Evolutionary conservation across 352 stramenopile species (phyloP), one percentile per base, ranked within the genome.

Genomic region (Globisporangium acanthophoron): DNA sequence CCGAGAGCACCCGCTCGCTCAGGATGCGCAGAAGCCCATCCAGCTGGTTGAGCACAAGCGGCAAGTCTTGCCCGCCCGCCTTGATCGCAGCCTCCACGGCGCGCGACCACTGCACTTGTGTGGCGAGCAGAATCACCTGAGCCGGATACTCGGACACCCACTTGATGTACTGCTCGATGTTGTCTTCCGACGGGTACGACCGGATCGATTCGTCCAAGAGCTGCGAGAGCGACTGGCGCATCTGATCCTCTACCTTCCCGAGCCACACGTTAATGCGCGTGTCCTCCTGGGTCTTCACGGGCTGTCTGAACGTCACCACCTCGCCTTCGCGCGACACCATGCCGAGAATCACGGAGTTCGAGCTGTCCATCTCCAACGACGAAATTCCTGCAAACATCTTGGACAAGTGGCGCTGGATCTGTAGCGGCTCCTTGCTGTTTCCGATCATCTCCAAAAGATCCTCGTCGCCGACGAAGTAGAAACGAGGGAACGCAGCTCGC

Each of bases 381-480:
- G 90, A 94, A 57, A 99, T 97, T 33, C 94, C 96, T 29, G 96
- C 97, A 88, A 99, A 99, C 96, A 99, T 99, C 70, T 99, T 99
- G 8, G 96, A 98, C 21, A 99, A 70, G 51, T 98, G 92, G 18
- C 92, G 85, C 61, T 99, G 85, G 20, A 99, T 97, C 65, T 99
- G 98, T 54, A 94, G 86, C 9, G 97, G 98, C 62, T 99, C 96
- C 59, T 97, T 97, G 60, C 96, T 96, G 71, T 99, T 99, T 31
- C 97, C 98, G 54, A 99, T 98, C 72, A 99, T 99, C 76, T 99
- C 98, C 21, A 99, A 85, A 54, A 99, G 86, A 78, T 99, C 98
- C 80, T 99, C 98, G 67, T 99, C 97, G 49, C 97, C 98, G 12
- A 99, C 88, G 63, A 99, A 99, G 71, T 99, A 99, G 69, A 99